Evolutionary conservation across 2,329 filamentous ascomycete species (phyloP).

Genomic region (Trichoderma sp.): DNA sequence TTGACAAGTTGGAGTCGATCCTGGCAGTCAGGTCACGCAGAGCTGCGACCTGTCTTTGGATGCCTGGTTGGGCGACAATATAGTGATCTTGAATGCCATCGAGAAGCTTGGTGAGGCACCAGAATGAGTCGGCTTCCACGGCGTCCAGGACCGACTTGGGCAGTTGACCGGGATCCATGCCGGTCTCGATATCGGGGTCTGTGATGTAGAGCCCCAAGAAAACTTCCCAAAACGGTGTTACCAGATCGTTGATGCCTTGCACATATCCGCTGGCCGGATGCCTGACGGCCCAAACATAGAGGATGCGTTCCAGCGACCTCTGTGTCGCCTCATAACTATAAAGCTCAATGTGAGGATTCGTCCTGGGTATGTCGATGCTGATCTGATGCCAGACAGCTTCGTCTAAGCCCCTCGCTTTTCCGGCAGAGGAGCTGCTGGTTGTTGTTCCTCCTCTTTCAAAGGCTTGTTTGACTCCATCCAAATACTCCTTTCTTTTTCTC

Average conservation of each 20-base stretch:
- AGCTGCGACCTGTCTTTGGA: slow-evolving; percentile 87
- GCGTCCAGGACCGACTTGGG: slow-evolving; percentile 89
- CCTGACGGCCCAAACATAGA: slow-evolving; percentile 96
- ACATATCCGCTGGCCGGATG: slow-evolving; percentile 98
- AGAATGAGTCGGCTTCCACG: slow-evolving; percentile 96
- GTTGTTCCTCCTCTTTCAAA: slow-evolving; percentile 62
- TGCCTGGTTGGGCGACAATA: slow-evolving; percentile 94
- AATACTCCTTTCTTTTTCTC: slow-evolving; percentile 91
- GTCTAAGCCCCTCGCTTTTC: slow-evolving; percentile 68
- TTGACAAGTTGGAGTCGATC: slow-evolving; percentile 80
- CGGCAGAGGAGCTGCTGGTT: slow-evolving; percentile 32
- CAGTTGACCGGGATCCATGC: slow-evolving; percentile 95
- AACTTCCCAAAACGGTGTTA: slow-evolving; percentile 97
- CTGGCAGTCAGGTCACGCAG: slow-evolving; percentile 85
- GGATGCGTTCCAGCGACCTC: slow-evolving; percentile 84
- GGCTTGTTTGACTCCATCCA: slow-evolving; percentile 79
- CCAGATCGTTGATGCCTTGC: slow-evolving; percentile 96
- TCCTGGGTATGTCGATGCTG: slow-evolving; percentile 94
- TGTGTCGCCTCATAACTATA: slow-evolving; percentile 97
- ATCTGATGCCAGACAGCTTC: slow-evolving; percentile 99
- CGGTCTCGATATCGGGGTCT: slow-evolving; percentile 85
- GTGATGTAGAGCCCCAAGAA: slow-evolving; percentile 93
- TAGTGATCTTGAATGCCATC: slow-evolving; percentile 99
- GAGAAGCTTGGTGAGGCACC: slow-evolving; percentile 96
- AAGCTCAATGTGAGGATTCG: slow-evolving; percentile 90